Base-by-base conservation (phyloP, 1,284 basidiomycete genomes). In the Ceratobasidium sp. region DNA sequence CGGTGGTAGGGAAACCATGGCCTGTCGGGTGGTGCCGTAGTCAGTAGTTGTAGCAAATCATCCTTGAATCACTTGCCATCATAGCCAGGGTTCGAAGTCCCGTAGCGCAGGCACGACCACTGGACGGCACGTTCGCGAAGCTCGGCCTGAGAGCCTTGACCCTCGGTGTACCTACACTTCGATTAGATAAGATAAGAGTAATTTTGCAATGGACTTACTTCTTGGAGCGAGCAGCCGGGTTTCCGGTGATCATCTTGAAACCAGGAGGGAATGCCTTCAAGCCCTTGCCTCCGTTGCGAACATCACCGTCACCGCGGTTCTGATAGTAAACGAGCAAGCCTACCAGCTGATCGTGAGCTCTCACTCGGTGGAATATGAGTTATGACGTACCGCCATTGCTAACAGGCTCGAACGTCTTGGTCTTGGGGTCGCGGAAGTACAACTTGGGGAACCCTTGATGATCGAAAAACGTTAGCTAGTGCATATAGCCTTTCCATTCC, bases 231-330 rank as follows among this genome's bases (percentile, higher is more conserved):
- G 52, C 23, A n/a, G 40, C 20, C 13, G 68, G 85, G 80, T 85
- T 83, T 23, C 88, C 88, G 50, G 83, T 85, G 44, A 88, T 80
- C 86, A 89, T 87, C 76, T 84, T 84, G 80, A 89, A 84, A 17
- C 87, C 87, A 7, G 26, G 33, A 6, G 61, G 59, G 71, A 74
- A 62, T 85, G 86, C 69, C 86, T 84, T 12, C 82, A 77, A 9
- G 86, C 86, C 77, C 20, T 26, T 23, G 20, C 68, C 77, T 23
- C 69, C 67, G 38, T 70, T 59, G 26, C 40, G 17, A 23, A 23
- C 28, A n/a, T 68, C 65, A 26, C 17, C 65, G 2, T 65, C 42
- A 23, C 68, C 68, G n/a, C n/a, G n/a, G n/a, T n/a, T n/a, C n/a
- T n/a, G n/a, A n/a, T n/a, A n/a, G n/a, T n/a, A n/a, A n/a, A n/a